Evolutionary conservation across 2,329 filamentous ascomycete species (phyloP), one percentile per base, ranked within the genome.

Genomic region (Elsinoe batatas): DNA sequence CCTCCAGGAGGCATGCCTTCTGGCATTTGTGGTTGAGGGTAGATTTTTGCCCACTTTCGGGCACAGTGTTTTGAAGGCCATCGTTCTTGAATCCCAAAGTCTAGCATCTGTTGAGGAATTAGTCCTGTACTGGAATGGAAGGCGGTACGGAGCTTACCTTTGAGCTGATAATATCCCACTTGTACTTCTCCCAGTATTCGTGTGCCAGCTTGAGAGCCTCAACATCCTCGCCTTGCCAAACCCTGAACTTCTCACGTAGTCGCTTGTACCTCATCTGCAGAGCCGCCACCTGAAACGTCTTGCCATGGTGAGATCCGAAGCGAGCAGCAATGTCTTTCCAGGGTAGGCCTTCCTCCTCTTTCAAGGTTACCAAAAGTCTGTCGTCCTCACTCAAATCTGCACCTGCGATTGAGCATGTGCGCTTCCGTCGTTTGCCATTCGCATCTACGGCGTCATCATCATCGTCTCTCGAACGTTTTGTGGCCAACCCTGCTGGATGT

Each of bases 181-280:
- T 78, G 65, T 69, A 72, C 61, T 74, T 74, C 53, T 72, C 72
- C 75, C 75, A 79, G 64, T 76, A 76, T 59, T 79, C 75, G 61
- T 76, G 71, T 32, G 76, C 76, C 63, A 72, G 67, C 54, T 71
- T 71, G 30, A 79, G 66, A 11, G 76, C 76, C 58, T 71, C 68
- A 42, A 77, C 64, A 57, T 79, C 77, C 15, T 67, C 64, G n/a
- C 78, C 75, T 18, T 72, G 74, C 77, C 77, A 79, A 1, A 72
- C 67, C 18, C 76, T 72, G 64, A 76, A 72, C 46, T 74, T 71
- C 61, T 78, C 76, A 15, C 74, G 68, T 36, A 79, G 66, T 36
- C 77, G 69, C 63, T 78, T 78, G 60, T 76, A 72, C 17, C 76
- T 74, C 77, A 79, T 79, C 61, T 79, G 77, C 32, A 79, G 66